Evolutionary conservation across 2,329 filamentous ascomycete species (phyloP), one percentile per base, ranked within the genome.

Genomic region (Aspergillus arachidicola): DNA sequence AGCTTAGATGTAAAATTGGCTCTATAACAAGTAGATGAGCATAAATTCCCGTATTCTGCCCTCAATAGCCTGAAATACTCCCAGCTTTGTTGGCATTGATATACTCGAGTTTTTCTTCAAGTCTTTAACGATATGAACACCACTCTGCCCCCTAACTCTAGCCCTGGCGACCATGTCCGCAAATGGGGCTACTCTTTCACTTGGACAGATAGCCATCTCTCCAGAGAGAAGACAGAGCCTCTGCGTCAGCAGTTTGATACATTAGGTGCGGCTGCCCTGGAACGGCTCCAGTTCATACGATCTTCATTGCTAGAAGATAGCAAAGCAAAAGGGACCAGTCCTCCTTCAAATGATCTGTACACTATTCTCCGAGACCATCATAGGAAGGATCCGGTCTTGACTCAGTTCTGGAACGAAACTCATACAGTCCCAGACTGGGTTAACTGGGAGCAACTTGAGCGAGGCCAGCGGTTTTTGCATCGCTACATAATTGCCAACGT

Each of bases 381-480:
- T 16, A 71, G 75, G 2, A 77, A 80, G 7, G 86, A 93, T 68
- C 78, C 84, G 41, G 81, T 84, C 32, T 76, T 88, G 41, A 68
- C 72, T 11, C 68, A 82, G 59, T 79, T 94, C 23, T 93, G 90
- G 91, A 72, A 77, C 1, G 82, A 92, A 71, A 81, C 89, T 53
- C 87, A 87, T 61, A 86, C 83, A 0, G 78, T 92, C 2, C 91
- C 90, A 0, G 80, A 84, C 1, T 93, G 90, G 89, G 90, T 93
- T 10, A 87, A 92, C 72, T 93, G 90, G 90, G 84, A 84, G 2
- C 89, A 92, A 73, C 88, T 94, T 62, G 81, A 82, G 59, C 84
- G 90, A 68, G 91, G 90, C 0, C 91, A 93, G 73, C 85, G 89
- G 68, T 85, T 92, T 2, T 91, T 93, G 71, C 92, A 92, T 75